Evolutionary conservation across 768 basidiomycete species (phyloP).

Genomic region (Serendipita indica): DNA sequence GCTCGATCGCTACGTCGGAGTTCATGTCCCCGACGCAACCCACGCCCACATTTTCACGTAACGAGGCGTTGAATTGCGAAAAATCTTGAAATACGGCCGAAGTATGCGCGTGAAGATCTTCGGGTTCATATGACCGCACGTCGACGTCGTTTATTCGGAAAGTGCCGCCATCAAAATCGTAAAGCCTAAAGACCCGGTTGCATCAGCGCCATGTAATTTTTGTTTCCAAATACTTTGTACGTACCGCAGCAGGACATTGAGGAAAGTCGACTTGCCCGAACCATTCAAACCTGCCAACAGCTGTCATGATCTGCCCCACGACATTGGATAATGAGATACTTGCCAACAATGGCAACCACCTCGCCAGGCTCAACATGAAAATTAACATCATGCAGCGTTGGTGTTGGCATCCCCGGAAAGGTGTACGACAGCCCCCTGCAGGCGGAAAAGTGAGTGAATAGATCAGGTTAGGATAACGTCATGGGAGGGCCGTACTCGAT

Average conservation of each 20-base stretch:
- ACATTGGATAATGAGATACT: slow-evolving; percentile 9
- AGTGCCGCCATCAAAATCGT: slow-evolving; percentile 33
- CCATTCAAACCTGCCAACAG: slow-evolving; percentile 44
- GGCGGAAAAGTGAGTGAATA: slow-evolving; percentile 11
- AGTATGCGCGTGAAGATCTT: slow-evolving; percentile 56
- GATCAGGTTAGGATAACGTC: not conserved
- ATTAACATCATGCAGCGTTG: slow-evolving; percentile 54
- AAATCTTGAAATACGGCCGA: slow-evolving; percentile 82
- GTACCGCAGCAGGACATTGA: slow-evolving; percentile 5
- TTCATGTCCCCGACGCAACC: slow-evolving; percentile 54
- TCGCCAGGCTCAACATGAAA: slow-evolving; percentile 61
- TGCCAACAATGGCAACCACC: slow-evolving; percentile 66
- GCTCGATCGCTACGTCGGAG: slow-evolving; percentile 39
- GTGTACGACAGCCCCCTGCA: slow-evolving; percentile 52
- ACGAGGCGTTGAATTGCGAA: slow-evolving; percentile 60
- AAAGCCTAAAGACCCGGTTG: not conserved
- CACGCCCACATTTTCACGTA: slow-evolving; percentile 76
- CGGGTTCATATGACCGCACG: slow-evolving; percentile 47
- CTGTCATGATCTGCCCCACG: not conserved
- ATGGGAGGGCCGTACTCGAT: slow-evolving; percentile 35
- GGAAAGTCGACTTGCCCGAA: slow-evolving; percentile 35
- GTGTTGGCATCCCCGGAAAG: slow-evolving; percentile 58
- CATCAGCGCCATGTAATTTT: not conserved
- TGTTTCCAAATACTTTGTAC: not conserved
- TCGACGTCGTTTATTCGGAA: slow-evolving; percentile 57